Base-by-base conservation (phyloP, 305 asterid species). In the Solanum hybrid region DNA sequence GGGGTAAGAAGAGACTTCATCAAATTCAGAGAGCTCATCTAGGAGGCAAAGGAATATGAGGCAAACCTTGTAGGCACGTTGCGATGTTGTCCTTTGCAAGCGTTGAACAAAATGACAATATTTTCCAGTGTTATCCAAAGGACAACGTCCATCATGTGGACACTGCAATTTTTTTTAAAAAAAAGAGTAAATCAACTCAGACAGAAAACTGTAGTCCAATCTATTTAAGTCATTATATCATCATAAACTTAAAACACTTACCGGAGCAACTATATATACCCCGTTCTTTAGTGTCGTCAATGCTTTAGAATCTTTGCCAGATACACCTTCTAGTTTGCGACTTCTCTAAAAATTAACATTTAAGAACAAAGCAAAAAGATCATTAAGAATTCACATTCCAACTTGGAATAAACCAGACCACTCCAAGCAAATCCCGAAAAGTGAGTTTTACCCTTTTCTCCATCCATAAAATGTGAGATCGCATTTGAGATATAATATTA, bases 91-190 rank as follows among this genome's bases (percentile, higher is more conserved):
- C 94, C 99, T 95, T 95, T 97, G 96, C 92, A 97, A 89, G 51
- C 98, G 98, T 92, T 97, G 99, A 90, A 96, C 98, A 94, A 97
- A 97, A 91, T 97, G 99, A 91, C 99, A 97, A 91, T 97, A 97
- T 93, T 96, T 96, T 90, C 94, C 94, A 10, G 98, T 92, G 86
- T 96, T 94, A 91, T 91, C 94, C 92, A 97, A 91, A 8, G 99
- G 99, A 92, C 99, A 97, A 82, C 93, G 93, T 90, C 99, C 99
- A 86, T 96, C 99, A 91, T 97, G 99, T 40, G 98, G 99, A 91
- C 99, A 97, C 99, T 96, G 96, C 89, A 93, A 89, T 83, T 6
- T 57, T 46, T 57, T 57, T 57, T 78, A 0, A 89, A 24, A 31
- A 61, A 40, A 12, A 64, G 51, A 69, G 73, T 40, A 73, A 86